Conservation (phyloP, 345 rosid species). For the Brassica carinata region DNA sequence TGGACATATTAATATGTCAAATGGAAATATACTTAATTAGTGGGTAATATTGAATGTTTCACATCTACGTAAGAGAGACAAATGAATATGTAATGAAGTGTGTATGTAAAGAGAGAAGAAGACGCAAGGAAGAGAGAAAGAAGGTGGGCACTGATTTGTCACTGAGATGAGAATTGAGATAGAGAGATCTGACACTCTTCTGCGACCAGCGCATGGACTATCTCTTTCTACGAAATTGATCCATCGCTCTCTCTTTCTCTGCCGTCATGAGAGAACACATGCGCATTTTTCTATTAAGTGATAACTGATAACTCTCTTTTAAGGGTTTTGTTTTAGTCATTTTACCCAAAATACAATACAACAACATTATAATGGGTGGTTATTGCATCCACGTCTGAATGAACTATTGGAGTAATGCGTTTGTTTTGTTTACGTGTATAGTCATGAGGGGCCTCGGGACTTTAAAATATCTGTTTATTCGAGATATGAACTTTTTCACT, state of each 20-base stretch:
- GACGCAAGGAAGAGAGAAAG: constrained; percentile 24
- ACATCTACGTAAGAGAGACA: constrained; percentile 21
- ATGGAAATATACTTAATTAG: background rate
- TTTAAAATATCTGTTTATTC: background rate
- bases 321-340: constrained; percentile 12
- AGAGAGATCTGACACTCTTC: constrained; percentile 49
- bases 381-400: constrained; percentile 7
- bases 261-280: constrained; percentile 46
- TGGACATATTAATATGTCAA: background rate
- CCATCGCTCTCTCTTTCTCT: constrained; percentile 46
- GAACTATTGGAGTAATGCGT: background rate
- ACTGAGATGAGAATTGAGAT: constrained; percentile 26
- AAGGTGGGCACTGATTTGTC: constrained; percentile 38
- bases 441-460: background rate
- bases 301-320: background rate
- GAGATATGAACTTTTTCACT: background rate
- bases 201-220: constrained; percentile 42
- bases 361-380: constrained; percentile 17
- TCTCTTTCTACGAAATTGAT: constrained; percentile 38
- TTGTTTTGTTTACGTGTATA: constrained; percentile 18
- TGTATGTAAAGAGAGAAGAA: constrained; percentile 20
- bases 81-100: constrained; percentile 13
- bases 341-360: constrained; percentile 25
- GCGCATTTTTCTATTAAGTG: background rate
- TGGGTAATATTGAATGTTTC: background rate